Conservation (phyloP, 805 yeast species). For the Metschnikowia santaceciliae region DNA sequence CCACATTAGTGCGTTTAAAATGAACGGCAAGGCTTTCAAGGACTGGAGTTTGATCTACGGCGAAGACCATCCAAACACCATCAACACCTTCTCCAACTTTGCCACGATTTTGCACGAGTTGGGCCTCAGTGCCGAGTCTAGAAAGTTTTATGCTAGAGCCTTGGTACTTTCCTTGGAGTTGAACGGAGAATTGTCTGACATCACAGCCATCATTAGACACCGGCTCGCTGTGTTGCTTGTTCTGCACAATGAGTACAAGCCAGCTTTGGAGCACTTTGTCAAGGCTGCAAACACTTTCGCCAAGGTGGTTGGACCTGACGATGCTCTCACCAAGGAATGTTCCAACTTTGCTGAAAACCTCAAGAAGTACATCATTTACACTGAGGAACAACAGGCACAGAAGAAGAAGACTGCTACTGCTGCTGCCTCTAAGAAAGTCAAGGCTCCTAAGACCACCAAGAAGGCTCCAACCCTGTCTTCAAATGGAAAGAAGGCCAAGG, state of each 20-base stretch:
- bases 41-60: slow-evolving; percentile 59
- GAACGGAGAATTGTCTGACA: slow-evolving; percentile 57
- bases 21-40: slow-evolving; percentile 56
- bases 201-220: slow-evolving; percentile 62
- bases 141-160: slow-evolving; percentile 51
- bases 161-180: slow-evolving; percentile 45
- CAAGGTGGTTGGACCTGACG: slow-evolving; percentile 60
- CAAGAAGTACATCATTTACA: slow-evolving; percentile 43
- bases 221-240: slow-evolving; percentile 55
- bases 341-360: slow-evolving; percentile 61
- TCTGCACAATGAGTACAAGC: slow-evolving; percentile 46
- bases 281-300: slow-evolving; percentile 56
- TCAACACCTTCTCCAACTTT: slow-evolving; percentile 59
- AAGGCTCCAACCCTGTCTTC: slow-evolving; percentile 5
- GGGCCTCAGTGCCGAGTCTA: slow-evolving; percentile 46
- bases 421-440: slow-evolving; percentile 10
- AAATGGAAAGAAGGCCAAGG: slow-evolving; percentile 15
- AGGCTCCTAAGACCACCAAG: slow-evolving; percentile 19
- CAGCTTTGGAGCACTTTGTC: slow-evolving; percentile 53
- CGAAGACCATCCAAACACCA: slow-evolving; percentile 63
- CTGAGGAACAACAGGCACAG: slow-evolving; percentile 37
- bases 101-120: slow-evolving; percentile 56
- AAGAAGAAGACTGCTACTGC: slow-evolving; percentile 21
- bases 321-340: slow-evolving; percentile 63
- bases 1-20: slow-evolving; percentile 55